phyloP scores from a whole-genome alignment of 768 basidiomycete species.

The Serendipita sp. region DNA sequence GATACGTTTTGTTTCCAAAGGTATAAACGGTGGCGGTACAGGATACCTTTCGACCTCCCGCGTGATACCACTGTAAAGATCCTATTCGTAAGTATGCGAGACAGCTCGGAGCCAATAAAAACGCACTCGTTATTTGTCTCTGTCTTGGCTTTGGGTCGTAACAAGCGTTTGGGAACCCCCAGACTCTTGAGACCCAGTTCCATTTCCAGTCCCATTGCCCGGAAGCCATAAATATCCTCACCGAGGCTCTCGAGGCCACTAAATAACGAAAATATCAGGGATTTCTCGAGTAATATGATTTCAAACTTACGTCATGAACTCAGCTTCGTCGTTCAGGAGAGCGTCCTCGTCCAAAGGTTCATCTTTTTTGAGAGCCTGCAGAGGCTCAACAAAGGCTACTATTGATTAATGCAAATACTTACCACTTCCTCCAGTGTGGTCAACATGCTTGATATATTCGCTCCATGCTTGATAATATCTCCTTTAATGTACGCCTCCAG shows the following conservation, averaged over 20 bases:
- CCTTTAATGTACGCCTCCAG: constrained; percentile 80
- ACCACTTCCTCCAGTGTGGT: constrained; percentile 78
- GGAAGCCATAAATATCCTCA: constrained; percentile 84
- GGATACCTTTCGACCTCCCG: constrained; percentile 33
- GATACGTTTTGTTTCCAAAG: constrained; percentile 45
- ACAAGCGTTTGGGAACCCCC: constrained; percentile 58
- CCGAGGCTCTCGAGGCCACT: constrained; percentile 18
- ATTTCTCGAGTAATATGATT: neutral
- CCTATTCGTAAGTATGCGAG: neutral
- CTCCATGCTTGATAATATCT: constrained; percentile 70
- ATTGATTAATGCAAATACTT: constrained; percentile 18
- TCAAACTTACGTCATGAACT: constrained; percentile 42
- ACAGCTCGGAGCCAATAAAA: neutral
- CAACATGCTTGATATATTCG: constrained; percentile 60
- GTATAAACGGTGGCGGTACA: constrained; percentile 66
- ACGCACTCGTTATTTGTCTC: constrained; percentile 34
- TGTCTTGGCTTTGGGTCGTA: constrained; percentile 43
- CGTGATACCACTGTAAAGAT: constrained; percentile 29
- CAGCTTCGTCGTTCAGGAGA: constrained; percentile 46
- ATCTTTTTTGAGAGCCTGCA: constrained; percentile 17
- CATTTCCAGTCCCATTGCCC: constrained; percentile 72
- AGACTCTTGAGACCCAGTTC: constrained; percentile 70
- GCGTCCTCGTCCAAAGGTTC: constrained; percentile 46
- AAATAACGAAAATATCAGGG: neutral
- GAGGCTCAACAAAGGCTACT: constrained; percentile 11